phyloP scores from a whole-genome alignment of 495 filamentous ascomycete genomes.

The Penicillium chermesinum region DNA sequence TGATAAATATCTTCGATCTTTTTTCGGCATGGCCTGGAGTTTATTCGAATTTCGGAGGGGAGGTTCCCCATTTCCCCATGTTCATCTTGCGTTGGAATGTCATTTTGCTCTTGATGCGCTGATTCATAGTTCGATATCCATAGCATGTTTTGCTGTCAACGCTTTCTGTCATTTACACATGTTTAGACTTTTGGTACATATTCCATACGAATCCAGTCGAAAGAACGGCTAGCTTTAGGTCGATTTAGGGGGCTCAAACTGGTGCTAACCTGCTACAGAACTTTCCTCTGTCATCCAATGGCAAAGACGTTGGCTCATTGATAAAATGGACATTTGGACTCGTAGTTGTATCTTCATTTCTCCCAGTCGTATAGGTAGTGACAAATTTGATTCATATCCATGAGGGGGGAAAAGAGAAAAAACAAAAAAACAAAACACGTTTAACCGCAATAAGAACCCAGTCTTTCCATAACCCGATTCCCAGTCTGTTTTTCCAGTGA shows the following conservation, averaged over 20 bases:
- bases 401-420: conserved; percentile 15
- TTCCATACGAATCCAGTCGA: too few species aligned
- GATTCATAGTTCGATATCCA: background rate
- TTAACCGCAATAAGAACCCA: conserved; percentile 12
- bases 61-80: too few species aligned
- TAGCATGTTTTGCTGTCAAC: background rate
- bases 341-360: conserved; percentile 12
- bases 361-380: conserved; percentile 12
- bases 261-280: too few species aligned
- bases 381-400: conserved; percentile 17
- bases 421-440: conserved; percentile 13
- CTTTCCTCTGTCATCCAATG: too few species aligned
- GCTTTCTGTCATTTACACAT: background rate
- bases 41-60: too few species aligned
- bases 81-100: too few species aligned
- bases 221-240: too few species aligned
- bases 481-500: conserved; percentile 33
- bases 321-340: too few species aligned
- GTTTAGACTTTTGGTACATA: background rate
- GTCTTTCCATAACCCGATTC: conserved; percentile 13
- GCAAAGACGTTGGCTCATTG: too few species aligned
- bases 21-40: conserved; percentile 6
- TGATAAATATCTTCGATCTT: conserved; percentile 6
- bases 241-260: too few species aligned
- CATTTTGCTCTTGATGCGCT: too few species aligned